Conservation (phyloP, 2,329 filamentous ascomycete genomes). For the Aspergillus sergii region DNA sequence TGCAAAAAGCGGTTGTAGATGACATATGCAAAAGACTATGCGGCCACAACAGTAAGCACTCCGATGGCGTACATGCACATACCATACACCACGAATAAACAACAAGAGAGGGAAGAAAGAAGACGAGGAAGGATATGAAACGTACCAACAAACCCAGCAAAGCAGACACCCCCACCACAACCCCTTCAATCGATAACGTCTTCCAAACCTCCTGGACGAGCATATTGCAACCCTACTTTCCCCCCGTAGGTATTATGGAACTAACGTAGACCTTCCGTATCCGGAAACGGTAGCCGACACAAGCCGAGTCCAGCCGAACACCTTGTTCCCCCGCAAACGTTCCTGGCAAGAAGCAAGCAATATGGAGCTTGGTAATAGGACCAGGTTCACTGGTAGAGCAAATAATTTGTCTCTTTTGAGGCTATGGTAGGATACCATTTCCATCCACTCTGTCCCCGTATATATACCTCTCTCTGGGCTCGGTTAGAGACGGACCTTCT, state of each 20-base stretch:
- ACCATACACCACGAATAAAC: not conserved
- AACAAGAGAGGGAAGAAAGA: not conserved
- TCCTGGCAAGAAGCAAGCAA: not conserved
- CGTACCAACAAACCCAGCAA: slow-evolving; percentile 8
- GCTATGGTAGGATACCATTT: not conserved
- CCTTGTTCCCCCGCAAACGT: not conserved
- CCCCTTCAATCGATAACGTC: not conserved
- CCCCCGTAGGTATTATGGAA: not conserved
- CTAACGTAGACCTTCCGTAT: not conserved
- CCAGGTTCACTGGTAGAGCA: not conserved
- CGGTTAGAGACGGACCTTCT: not conserved
- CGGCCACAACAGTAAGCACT: slow-evolving; percentile 4
- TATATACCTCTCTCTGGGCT: not conserved
- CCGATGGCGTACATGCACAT: not conserved
- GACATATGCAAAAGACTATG: slow-evolving; percentile 20
- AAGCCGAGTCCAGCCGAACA: slow-evolving; percentile 1
- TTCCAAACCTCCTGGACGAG: slow-evolving; percentile 11
- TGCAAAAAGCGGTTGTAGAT: slow-evolving; percentile 41
- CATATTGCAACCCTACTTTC: not conserved
- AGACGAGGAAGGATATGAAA: not conserved
- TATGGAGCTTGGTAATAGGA: not conserved
- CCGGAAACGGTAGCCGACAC: not conserved
- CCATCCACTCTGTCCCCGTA: not conserved
- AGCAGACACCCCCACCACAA: not conserved
- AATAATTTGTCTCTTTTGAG: not conserved